Percentiles rank a stretch among this genome's conserved stretches.
phyloP scores from a whole-genome alignment of 2,329 filamentous ascomycete species.

The Phaeoacremonium minimum region DNA sequence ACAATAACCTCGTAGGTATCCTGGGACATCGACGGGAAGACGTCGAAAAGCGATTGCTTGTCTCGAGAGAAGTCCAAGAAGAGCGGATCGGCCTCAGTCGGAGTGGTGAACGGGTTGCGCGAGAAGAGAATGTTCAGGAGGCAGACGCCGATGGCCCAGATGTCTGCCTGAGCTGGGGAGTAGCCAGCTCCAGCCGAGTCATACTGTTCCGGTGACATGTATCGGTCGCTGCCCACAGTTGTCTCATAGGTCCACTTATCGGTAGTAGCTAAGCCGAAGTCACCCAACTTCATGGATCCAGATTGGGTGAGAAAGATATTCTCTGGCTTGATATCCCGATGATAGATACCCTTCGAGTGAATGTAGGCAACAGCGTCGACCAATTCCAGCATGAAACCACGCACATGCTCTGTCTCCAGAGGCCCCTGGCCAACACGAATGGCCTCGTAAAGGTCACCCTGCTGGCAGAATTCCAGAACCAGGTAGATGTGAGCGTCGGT shows the following conservation, averaged over 20 bases:
- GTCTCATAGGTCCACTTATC: slow-evolving; percentile 89
- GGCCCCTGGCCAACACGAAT: slow-evolving; percentile 87
- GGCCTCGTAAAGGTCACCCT: slow-evolving; percentile 95
- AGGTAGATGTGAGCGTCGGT: slow-evolving; percentile 86
- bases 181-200: slow-evolving; percentile 85
- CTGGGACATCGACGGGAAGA: slow-evolving; percentile 97
- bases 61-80: slow-evolving; percentile 92
- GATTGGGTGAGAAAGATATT: slow-evolving; percentile 92
- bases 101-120: slow-evolving; percentile 90
- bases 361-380: slow-evolving; percentile 86
- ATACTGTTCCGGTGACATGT: slow-evolving; percentile 98
- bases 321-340: slow-evolving; percentile 98
- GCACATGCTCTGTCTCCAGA: slow-evolving; percentile 91
- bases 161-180: slow-evolving; percentile 86
- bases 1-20: slow-evolving; percentile 94
- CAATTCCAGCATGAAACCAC: slow-evolving; percentile 94
- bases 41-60: slow-evolving; percentile 93
- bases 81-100: slow-evolving; percentile 83
- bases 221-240: slow-evolving; percentile 93
- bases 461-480: slow-evolving; percentile 91
- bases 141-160: slow-evolving; percentile 97
- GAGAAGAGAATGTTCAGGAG: slow-evolving; percentile 95
- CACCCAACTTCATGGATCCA: slow-evolving; percentile 91
- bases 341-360: slow-evolving; percentile 86
- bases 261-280: slow-evolving; percentile 89